Evolutionary conservation across 2,329 filamentous ascomycete genomes (phyloP).

Genomic region (Aspergillus novofumigatus): DNA sequence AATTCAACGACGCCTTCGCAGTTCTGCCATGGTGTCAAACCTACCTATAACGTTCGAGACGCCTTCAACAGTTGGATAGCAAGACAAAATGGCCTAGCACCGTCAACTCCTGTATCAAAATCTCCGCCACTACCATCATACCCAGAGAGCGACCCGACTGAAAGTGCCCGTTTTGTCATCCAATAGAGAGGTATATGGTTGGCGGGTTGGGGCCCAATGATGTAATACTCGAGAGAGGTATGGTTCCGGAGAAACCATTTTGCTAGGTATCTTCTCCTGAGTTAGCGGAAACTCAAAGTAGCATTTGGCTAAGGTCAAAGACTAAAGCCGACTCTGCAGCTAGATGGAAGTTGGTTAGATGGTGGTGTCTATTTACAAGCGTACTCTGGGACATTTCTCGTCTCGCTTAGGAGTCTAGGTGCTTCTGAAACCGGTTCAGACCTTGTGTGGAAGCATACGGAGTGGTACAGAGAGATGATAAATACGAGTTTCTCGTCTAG

Average conservation of each 20-base stretch:
- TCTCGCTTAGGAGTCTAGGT: too few relatives aligned
- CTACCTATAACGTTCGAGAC: background rate
- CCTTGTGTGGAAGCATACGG: background rate
- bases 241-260: background rate
- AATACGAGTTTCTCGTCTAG: background rate
- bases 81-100: background rate
- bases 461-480: background rate
- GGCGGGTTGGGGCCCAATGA: background rate
- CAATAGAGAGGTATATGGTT: background rate
- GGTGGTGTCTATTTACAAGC: too few relatives aligned
- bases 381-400: background rate
- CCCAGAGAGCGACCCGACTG: background rate
- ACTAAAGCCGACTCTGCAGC: too few relatives aligned
- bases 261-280: background rate
- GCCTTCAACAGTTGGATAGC: background rate
- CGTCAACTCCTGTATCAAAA: background rate
- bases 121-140: background rate
- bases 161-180: background rate
- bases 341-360: too few relatives aligned
- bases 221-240: background rate
- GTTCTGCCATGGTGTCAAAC: background rate
- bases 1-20: background rate
- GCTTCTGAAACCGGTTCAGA: background rate
- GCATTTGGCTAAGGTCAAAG: too few relatives aligned
- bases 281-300: background rate